phyloP scores from a whole-genome alignment of 1,284 basidiomycete species.

The Ceratorhiza oryzae-sativae region DNA sequence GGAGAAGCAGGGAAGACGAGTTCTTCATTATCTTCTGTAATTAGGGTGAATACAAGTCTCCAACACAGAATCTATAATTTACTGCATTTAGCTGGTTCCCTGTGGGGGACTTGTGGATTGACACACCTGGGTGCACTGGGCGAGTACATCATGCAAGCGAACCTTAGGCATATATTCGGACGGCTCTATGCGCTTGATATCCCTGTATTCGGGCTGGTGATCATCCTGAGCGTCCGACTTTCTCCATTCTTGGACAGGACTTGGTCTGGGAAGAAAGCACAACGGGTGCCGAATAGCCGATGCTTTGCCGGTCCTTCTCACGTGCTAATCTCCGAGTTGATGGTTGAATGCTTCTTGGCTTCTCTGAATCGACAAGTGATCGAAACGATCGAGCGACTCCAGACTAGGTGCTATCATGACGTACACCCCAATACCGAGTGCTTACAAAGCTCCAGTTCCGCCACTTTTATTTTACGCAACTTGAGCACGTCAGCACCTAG shows the following conservation, averaged over 20 bases:
- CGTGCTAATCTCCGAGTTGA: conserved; percentile 3
- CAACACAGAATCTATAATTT: conserved; percentile 7
- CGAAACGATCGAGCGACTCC: not conserved
- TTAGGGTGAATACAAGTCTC: not conserved
- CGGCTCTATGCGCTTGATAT: conserved; percentile 1
- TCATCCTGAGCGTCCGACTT: not conserved
- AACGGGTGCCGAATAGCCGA: conserved; percentile 14
- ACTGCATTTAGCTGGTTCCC: conserved; percentile 5
- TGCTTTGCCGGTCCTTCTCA: conserved; percentile 8
- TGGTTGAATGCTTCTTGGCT: conserved; percentile 1
- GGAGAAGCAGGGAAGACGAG: not conserved
- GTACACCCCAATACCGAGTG: not conserved
- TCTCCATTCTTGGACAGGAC: not conserved
- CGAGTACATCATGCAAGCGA: no score
- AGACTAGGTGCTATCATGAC: conserved; percentile 12
- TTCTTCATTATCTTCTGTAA: not conserved
- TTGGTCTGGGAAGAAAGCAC: not conserved
- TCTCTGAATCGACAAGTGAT: conserved; percentile 17
- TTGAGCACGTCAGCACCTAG: not conserved
- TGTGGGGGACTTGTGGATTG: no score
- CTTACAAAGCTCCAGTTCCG: not conserved
- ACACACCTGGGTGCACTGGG: no score
- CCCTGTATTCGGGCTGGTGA: conserved; percentile 1
- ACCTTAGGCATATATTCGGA: not conserved
- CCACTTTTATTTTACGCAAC: not conserved